A percentile compares a stretch with the other conserved stretches of the same genome.
Conservation (phyloP, 2,329 filamentous ascomycete species). For the Ascomycota sp. region DNA sequence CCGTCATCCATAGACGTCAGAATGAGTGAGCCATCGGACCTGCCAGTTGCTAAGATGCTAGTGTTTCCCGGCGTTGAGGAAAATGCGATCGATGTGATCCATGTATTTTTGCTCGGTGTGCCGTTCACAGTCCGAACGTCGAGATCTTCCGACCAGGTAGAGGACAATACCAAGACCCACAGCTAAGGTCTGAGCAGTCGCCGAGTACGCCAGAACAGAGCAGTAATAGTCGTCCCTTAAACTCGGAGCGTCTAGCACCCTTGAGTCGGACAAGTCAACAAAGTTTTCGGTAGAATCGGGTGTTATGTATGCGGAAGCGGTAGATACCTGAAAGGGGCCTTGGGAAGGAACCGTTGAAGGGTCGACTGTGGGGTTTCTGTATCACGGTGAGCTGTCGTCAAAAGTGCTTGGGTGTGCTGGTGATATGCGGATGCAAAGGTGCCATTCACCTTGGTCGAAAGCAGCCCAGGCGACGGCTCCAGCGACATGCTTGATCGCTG, state of each 20-base stretch:
- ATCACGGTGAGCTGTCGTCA: conserved; percentile 6
- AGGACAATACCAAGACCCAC: conserved; percentile 64
- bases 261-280: conserved; percentile 8
- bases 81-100: conserved; percentile 75
- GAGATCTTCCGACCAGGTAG: conserved; percentile 66
- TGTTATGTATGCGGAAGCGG: too few species aligned
- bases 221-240: conserved; percentile 95
- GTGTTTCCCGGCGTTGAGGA: conserved; percentile 59
- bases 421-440: too few species aligned
- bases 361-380: conserved; percentile 1
- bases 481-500: not conserved
- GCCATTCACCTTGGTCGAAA: too few species aligned
- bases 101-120: conserved; percentile 9
- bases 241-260: conserved; percentile 70
- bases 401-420: too few species aligned
- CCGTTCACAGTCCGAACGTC: conserved; percentile 34
- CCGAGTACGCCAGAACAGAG: conserved; percentile 70
- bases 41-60: conserved; percentile 67
- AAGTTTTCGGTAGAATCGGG: not conserved
- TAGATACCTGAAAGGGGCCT: conserved; percentile 53
- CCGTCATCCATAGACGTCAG: conserved; percentile 60
- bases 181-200: conserved; percentile 53
- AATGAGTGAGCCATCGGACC: conserved; percentile 54
- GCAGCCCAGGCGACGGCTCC: not conserved
- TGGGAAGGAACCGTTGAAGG: conserved; percentile 32